A percentile compares a stretch with the other conserved stretches of the same genome.
Conservation (phyloP, 2,329 filamentous ascomycete genomes). For the Clathrospora elynae region DNA sequence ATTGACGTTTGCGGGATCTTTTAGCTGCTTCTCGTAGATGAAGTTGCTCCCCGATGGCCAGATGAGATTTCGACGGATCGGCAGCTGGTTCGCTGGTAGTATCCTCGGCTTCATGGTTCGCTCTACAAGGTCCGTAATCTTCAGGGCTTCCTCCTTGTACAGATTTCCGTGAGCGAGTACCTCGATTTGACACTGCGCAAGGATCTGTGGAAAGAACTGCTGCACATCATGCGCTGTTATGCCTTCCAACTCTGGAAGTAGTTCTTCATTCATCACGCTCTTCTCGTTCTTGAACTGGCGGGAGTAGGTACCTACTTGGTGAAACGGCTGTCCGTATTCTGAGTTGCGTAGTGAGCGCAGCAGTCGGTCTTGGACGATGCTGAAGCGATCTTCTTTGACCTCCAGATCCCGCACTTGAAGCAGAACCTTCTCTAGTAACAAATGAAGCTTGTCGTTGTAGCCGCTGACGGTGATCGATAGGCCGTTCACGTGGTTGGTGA, state of each 20-base stretch:
- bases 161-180: slow-evolving; percentile 89
- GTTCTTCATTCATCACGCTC: slow-evolving; percentile 78
- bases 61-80: slow-evolving; percentile 74
- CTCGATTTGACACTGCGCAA: slow-evolving; percentile 86
- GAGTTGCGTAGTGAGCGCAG: slow-evolving; percentile 80
- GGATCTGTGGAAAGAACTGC: slow-evolving; percentile 76
- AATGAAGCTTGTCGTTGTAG: slow-evolving; percentile 95
- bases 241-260: slow-evolving; percentile 74
- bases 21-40: slow-evolving; percentile 78
- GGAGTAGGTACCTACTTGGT: slow-evolving; percentile 83
- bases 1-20: slow-evolving; percentile 82
- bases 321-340: slow-evolving; percentile 85
- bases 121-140: slow-evolving; percentile 82
- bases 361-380: slow-evolving; percentile 86
- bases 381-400: slow-evolving; percentile 84
- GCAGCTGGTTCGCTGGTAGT: slow-evolving; percentile 79
- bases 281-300: slow-evolving; percentile 78
- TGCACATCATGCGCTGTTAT: slow-evolving; percentile 77
- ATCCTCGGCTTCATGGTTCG: slow-evolving; percentile 73
- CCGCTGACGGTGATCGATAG: slow-evolving; percentile 80
- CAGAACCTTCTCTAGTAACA: slow-evolving; percentile 87
- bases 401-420: slow-evolving; percentile 82
- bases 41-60: slow-evolving; percentile 81
- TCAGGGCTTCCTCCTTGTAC: slow-evolving; percentile 89
- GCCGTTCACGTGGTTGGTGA: slow-evolving; percentile 74